Evolutionary conservation across 495 filamentous ascomycete species (phyloP).

Genomic region (Aspergillus biplanus): DNA sequence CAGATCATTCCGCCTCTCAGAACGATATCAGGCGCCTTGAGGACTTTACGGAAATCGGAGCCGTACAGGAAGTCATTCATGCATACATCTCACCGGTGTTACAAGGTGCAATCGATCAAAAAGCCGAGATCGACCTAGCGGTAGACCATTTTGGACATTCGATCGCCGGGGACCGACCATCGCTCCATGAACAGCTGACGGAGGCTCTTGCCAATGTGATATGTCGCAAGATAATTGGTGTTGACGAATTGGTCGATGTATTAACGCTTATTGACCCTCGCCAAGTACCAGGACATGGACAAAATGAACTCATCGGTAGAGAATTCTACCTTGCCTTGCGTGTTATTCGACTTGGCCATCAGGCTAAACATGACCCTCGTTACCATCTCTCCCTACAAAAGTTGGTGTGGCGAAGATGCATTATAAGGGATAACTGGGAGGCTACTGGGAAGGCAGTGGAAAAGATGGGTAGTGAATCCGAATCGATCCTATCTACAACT

Average conservation of each 20-base stretch:
- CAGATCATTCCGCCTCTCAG: constrained; percentile 29
- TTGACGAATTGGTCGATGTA: constrained; percentile 74
- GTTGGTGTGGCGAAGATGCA: constrained; percentile 83
- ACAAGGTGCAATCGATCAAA: constrained; percentile 71
- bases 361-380: constrained; percentile 50
- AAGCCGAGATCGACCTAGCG: constrained; percentile 74
- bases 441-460: constrained; percentile 44
- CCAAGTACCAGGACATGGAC: constrained; percentile 33
- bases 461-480: constrained; percentile 28
- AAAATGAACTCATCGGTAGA: constrained; percentile 43
- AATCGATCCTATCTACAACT: constrained; percentile 33
- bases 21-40: constrained; percentile 54
- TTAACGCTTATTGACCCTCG: constrained; percentile 69
- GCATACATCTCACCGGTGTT: constrained; percentile 60
- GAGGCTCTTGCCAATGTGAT: constrained; percentile 68
- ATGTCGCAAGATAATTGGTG: constrained; percentile 65
- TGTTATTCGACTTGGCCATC: constrained; percentile 61
- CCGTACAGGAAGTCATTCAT: constrained; percentile 76
- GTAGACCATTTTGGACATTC: constrained; percentile 66
- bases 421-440: constrained; percentile 78
- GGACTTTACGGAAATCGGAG: constrained; percentile 63
- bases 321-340: constrained; percentile 75
- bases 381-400: constrained; percentile 61
- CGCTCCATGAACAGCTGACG: constrained; percentile 65
- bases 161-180: constrained; percentile 61